Conservation (phyloP, 2,329 filamentous ascomycete species). For the Fusarium luffae region DNA sequence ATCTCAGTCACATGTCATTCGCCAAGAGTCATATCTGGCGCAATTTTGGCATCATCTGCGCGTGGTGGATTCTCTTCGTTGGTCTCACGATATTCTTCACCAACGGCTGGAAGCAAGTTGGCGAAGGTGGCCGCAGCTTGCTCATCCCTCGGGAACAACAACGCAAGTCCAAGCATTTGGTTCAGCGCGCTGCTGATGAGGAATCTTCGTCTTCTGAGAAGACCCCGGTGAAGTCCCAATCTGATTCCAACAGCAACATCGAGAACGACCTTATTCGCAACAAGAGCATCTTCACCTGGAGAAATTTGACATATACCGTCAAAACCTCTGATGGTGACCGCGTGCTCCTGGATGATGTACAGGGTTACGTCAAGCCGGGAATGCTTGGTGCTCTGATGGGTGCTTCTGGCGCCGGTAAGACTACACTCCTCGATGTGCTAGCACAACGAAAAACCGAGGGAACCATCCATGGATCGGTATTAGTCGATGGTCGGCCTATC, state of each 20-base stretch:
- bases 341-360: conserved; percentile 79
- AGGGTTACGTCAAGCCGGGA: conserved; percentile 85
- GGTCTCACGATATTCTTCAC: conserved; percentile 68
- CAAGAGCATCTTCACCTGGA: conserved; percentile 78
- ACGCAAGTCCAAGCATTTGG: conserved; percentile 48
- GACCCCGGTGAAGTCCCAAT: accelerated
- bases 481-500: conserved; percentile 78
- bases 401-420: conserved; percentile 85
- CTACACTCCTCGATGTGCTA: conserved; percentile 83
- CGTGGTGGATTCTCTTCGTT: conserved; percentile 70
- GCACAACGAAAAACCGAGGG: conserved; percentile 83
- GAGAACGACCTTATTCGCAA: conserved; percentile 64
- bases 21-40: conserved; percentile 65
- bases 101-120: conserved; percentile 63
- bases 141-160: conserved; percentile 72
- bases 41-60: conserved; percentile 71
- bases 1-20: conserved; percentile 66
- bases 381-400: conserved; percentile 83
- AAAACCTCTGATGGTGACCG: conserved; percentile 70
- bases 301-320: conserved; percentile 76
- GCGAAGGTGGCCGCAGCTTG: conserved; percentile 64
- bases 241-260: conserved; percentile 36
- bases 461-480: conserved; percentile 77
- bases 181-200: conserved; percentile 60
- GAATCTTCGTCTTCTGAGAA: conserved; percentile 44